A percentile compares a stretch with the other conserved stretches of the same genome.
phyloP scores from a whole-genome alignment of 192 early-diverging fungal genomes.

The Coemansia sp. region DNA sequence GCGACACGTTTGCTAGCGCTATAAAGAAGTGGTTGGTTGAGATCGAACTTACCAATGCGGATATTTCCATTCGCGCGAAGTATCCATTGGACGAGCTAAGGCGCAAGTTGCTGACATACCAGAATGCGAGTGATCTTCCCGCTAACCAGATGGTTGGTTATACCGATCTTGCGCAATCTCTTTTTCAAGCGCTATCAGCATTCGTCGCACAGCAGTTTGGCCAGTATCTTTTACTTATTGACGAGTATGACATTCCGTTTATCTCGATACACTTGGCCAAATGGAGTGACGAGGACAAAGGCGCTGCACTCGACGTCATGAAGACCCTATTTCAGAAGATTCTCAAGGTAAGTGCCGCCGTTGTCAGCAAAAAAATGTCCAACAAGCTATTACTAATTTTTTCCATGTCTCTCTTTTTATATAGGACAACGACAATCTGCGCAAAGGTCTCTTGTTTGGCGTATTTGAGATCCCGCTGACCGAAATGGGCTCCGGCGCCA shows the following conservation, averaged over 20 bases:
- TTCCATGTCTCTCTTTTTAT: too few species aligned
- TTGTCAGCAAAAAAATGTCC: too few species aligned
- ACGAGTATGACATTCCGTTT: conserved; percentile 53
- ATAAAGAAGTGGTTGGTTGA: conserved; percentile 1
- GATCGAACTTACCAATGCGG: neutral
- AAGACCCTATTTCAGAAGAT: conserved; percentile 35
- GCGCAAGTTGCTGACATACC: neutral
- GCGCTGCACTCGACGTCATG: conserved; percentile 14
- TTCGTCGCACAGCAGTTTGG: conserved; percentile 16
- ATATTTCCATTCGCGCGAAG: too few species aligned
- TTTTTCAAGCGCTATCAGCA: conserved; percentile 23
- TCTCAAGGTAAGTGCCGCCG: conserved; percentile 30
- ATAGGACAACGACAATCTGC: conserved; percentile 23
- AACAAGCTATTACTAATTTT: too few species aligned
- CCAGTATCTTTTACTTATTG: conserved; percentile 41
- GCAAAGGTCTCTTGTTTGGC: conserved; percentile 37
- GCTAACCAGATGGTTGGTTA: neutral
- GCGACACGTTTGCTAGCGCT: neutral
- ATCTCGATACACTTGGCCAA: conserved; percentile 30
- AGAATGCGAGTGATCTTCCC: too few species aligned
- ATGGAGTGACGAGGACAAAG: conserved; percentile 25
- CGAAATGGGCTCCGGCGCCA: conserved; percentile 46
- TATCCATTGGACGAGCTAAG: neutral
- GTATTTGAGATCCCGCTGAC: conserved; percentile 50
- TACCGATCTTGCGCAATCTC: neutral